These are phyloP conservation scores for Teunomyces pallodes DNA, from an alignment of 805 yeast genomes.

Conservation along the genomic window DNA sequence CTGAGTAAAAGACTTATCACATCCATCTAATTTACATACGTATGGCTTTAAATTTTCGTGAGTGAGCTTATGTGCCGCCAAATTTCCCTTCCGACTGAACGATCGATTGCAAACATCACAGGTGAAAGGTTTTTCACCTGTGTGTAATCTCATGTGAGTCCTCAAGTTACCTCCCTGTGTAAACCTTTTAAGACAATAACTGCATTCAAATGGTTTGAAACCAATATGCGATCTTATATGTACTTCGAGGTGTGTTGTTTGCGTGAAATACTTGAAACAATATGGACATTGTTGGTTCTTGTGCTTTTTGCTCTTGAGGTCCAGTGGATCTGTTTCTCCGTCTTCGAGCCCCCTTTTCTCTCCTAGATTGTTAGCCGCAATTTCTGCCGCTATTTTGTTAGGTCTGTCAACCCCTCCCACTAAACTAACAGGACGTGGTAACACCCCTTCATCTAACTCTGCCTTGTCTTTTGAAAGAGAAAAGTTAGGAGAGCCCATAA, in stretches of 20 bases:
- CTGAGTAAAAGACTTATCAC: conserved; percentile 85
- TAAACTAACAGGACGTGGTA: conserved; percentile 55
- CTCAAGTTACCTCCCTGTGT: conserved; percentile 89
- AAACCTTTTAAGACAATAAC: conserved; percentile 73
- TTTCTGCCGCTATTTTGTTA: conserved; percentile 14
- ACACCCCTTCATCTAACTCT: conserved; percentile 40
- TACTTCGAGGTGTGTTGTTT: conserved; percentile 88
- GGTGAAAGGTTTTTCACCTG: conserved; percentile 87
- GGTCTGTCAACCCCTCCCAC: conserved; percentile 83
- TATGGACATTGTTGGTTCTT: conserved; percentile 71
- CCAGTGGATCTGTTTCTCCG: conserved; percentile 19
- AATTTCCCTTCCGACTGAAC: conserved; percentile 88
- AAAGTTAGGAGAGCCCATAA: conserved; percentile 43
- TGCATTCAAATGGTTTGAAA: conserved; percentile 77
- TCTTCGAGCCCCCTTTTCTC: conserved; percentile 14
- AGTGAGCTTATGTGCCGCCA: conserved; percentile 82
- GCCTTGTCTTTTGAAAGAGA: conserved; percentile 10
- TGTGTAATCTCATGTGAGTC: conserved; percentile 81
- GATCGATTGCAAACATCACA: conserved; percentile 75
- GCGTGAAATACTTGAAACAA: conserved; percentile 79
- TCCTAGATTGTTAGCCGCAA: conserved; percentile 10
- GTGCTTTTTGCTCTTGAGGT: conserved; percentile 20
- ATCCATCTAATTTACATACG: conserved; percentile 74
- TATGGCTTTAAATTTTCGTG: conserved; percentile 79
- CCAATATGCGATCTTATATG: conserved; percentile 88